A percentile compares a stretch with the other conserved stretches of the same genome.
phyloP scores from a whole-genome alignment of 148 eudicot genomes.

The Arctostaphylos glauca region DNA sequence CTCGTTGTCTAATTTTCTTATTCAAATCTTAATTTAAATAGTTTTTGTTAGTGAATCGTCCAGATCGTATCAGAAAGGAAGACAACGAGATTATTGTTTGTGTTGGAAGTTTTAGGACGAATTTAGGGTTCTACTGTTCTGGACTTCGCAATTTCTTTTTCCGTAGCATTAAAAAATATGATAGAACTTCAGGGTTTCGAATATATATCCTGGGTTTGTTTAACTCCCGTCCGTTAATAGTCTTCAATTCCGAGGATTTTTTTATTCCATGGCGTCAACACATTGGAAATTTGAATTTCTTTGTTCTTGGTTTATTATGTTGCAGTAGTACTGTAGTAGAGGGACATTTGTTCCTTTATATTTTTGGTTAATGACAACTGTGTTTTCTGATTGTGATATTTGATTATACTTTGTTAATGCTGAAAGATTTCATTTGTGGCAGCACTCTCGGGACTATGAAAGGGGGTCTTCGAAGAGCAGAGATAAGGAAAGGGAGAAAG shows the following conservation, averaged over 20 bases:
- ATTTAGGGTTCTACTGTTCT: neutral
- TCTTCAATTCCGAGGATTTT: neutral
- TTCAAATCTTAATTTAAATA: neutral
- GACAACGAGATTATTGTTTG: neutral
- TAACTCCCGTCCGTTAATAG: neutral
- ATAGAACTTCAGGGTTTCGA: neutral
- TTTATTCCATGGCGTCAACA: neutral
- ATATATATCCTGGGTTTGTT: neutral
- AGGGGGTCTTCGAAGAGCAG: conserved; percentile 61
- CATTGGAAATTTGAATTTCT: neutral
- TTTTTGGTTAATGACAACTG: neutral
- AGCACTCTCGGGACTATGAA: conserved; percentile 58
- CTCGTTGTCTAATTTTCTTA: neutral
- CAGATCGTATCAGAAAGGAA: neutral
- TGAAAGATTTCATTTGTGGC: conserved; percentile 13
- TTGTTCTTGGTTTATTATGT: neutral
- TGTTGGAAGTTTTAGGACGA: conserved; percentile 12
- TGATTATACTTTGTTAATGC: neutral
- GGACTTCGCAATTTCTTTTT: neutral
- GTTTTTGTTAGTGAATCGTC: neutral
- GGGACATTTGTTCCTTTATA: neutral
- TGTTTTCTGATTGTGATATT: neutral
- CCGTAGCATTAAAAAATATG: neutral
- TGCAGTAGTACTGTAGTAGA: neutral
- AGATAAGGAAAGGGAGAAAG: conserved; percentile 43